A percentile compares a stretch with the other conserved stretches of the same genome.
These are phyloP conservation scores for Amborella trichopoda DNA, from an alignment of 164 flowering plant genomes.

Conservation along the genomic window DNA sequence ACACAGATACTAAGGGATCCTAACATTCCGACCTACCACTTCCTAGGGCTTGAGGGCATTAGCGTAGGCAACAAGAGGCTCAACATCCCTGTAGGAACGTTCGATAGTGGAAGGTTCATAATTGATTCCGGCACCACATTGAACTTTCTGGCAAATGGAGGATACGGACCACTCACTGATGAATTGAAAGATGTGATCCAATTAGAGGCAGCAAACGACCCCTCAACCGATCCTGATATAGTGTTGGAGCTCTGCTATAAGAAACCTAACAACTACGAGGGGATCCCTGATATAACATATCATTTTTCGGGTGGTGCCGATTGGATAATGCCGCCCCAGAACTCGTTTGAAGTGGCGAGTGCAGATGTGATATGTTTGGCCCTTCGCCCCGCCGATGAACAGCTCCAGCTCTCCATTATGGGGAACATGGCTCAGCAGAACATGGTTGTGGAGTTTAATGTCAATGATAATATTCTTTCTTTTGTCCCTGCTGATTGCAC, in stretches of 20 bases:
- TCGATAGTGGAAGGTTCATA: slow-evolving; percentile 70
- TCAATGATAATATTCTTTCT: slow-evolving; percentile 42
- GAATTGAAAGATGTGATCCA: slow-evolving; percentile 42
- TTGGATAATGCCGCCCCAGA: slow-evolving; percentile 58
- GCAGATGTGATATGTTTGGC: slow-evolving; percentile 58
- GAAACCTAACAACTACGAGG: slow-evolving; percentile 6
- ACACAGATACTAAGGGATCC: slow-evolving; percentile 51
- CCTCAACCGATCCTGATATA: slow-evolving; percentile 45
- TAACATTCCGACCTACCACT: slow-evolving; percentile 55
- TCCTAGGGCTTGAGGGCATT: slow-evolving; percentile 58
- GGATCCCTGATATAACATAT: slow-evolving; percentile 53
- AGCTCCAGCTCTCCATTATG: slow-evolving; percentile 62
- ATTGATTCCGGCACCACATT: slow-evolving; percentile 90
- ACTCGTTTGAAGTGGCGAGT: slow-evolving; percentile 42
- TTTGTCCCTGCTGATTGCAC: slow-evolving; percentile 58
- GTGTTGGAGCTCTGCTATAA: slow-evolving; percentile 42
- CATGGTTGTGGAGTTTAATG: slow-evolving; percentile 59
- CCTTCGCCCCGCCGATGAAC: slow-evolving; percentile 31
- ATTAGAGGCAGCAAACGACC: slow-evolving; percentile 27
- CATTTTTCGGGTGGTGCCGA: slow-evolving; percentile 57
- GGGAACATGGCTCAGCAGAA: slow-evolving; percentile 88
- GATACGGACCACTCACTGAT: slow-evolving; percentile 27
- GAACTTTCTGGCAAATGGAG: slow-evolving; percentile 42
- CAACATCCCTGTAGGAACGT: slow-evolving; percentile 16
- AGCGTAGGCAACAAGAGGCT: slow-evolving; percentile 48